Evolutionary conservation across 2,329 filamentous ascomycete genomes (phyloP), one percentile per base, ranked within the genome.

Genomic region (Neofusicoccum sp.): DNA sequence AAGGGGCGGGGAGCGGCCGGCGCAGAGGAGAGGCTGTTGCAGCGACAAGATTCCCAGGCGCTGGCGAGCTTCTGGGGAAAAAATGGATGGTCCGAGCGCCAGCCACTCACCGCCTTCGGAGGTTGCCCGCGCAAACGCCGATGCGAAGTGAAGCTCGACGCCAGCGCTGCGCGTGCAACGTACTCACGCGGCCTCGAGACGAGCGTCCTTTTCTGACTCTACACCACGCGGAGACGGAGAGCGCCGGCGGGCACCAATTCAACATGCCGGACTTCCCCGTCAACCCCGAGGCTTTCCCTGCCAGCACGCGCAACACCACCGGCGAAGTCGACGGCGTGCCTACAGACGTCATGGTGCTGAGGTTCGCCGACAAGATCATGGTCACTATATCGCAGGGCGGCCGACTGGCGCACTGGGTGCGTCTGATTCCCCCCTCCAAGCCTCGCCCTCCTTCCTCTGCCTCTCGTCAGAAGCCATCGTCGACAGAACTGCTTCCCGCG

Each of bases 301-400:
- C 87, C 3, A 76, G 79, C 9, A 87, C 85, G 2, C 86, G 82
- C 51, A 69, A 69, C 30, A 59, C 69, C 5, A 80, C 81, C 1
- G 87, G 88, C 2, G 71, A 80, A 3, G 85, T 97, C 63, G 85
- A 88, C 64, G 86, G 86, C 31, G 74, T 88, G 24, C 74, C 82
- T 36, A 98, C 95, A 1, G 86, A 91, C 65, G 87, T 90, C 34
- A 87, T 86, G 40, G 82, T 83, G 9, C 80, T 92, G 58, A 85
- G 82, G 68, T 98, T 98, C 76, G 83, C 87, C 7, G 95, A 98
- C 82, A 96, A 91, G 76, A 91, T 99, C 68, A 78, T 99, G 68
- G 80, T 99, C 64, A 97, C 92, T 1, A 83, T 98, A 62, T 90
- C 90, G 0, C 95, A 98, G 77, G 85, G 88, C 63, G 93, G 93